Conservation (phyloP, 106 monocot genomes). For the Amphibolis antarctica region DNA sequence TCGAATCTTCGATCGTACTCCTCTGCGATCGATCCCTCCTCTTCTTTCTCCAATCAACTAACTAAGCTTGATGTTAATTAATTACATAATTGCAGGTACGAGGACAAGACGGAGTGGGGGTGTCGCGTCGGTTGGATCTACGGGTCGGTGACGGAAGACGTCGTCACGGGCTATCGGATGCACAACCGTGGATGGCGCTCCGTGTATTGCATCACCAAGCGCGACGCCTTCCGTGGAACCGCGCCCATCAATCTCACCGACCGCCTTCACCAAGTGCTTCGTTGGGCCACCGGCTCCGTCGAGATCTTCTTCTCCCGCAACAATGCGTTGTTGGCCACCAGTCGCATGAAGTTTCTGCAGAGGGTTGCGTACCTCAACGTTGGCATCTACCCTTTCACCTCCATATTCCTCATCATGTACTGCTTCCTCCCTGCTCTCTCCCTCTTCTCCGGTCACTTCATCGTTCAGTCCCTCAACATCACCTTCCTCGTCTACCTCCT, state of each 20-base stretch:
- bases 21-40: too few relatives aligned
- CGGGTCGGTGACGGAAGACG: conserved; percentile 29
- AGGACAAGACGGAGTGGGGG: conserved; percentile 32
- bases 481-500: conserved; percentile 29
- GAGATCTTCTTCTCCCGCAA: conserved; percentile 28
- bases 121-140: conserved; percentile 24
- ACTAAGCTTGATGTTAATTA: neutral
- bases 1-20: too few relatives aligned
- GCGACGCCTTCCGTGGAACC: conserved; percentile 26
- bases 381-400: conserved; percentile 27
- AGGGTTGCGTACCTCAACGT: conserved; percentile 21
- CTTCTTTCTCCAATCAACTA: neutral
- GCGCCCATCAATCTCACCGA: conserved; percentile 30
- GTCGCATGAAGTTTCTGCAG: conserved; percentile 23
- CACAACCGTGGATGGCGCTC: conserved; percentile 30
- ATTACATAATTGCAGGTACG: conserved; percentile 31
- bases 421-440: conserved; percentile 20
- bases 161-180: conserved; percentile 29
- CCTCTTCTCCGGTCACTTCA: conserved; percentile 28
- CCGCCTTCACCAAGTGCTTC: conserved; percentile 27
- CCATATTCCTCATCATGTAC: conserved; percentile 23
- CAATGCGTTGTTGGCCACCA: conserved; percentile 21
- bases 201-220: conserved; percentile 27
- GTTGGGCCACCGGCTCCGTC: conserved; percentile 29
- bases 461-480: conserved; percentile 23